A percentile compares a stretch with the other conserved stretches of the same genome.
Conservation (phyloP, 2,329 filamentous ascomycete genomes). For the Sporothrix mexicana region DNA sequence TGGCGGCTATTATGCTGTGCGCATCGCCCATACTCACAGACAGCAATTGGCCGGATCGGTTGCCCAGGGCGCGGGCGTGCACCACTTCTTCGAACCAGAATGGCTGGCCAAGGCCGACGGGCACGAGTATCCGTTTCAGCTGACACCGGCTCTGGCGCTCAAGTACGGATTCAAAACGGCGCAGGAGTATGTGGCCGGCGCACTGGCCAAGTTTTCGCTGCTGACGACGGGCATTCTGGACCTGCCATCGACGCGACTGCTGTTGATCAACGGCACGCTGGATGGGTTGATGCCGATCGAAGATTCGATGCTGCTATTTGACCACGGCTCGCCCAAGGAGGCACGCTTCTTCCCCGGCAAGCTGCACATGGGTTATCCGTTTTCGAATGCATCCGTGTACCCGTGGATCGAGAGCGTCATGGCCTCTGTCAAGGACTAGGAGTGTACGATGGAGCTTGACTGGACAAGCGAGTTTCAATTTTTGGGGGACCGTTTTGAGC, state of each 20-base stretch:
- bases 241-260: slow-evolving; percentile 59
- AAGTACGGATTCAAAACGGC: slow-evolving; percentile 67
- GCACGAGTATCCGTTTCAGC: slow-evolving; percentile 69
- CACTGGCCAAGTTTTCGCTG: slow-evolving; percentile 67
- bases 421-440: slow-evolving; percentile 40
- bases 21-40: slow-evolving; percentile 71
- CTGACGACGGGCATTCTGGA: slow-evolving; percentile 64
- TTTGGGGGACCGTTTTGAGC: neutral
- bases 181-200: slow-evolving; percentile 60
- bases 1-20: slow-evolving; percentile 71
- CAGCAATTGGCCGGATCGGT: slow-evolving; percentile 59
- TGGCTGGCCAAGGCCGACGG: slow-evolving; percentile 68
- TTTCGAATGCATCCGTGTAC: slow-evolving; percentile 62
- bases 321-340: slow-evolving; percentile 70
- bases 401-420: slow-evolving; percentile 67
- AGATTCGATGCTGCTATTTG: slow-evolving; percentile 68
- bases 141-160: slow-evolving; percentile 61
- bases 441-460: neutral
- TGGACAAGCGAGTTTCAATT: neutral
- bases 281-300: slow-evolving; percentile 73
- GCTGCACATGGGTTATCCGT: slow-evolving; percentile 72
- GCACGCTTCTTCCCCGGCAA: slow-evolving; percentile 66
- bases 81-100: slow-evolving; percentile 64
- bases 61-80: slow-evolving; percentile 67
- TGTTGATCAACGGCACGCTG: slow-evolving; percentile 67